Percentiles rank a stretch among this genome's conserved stretches.
These are phyloP conservation scores for Decorospora gaudefroyi DNA, from an alignment of 2,329 filamentous ascomycete genomes.

Conservation along the genomic window DNA sequence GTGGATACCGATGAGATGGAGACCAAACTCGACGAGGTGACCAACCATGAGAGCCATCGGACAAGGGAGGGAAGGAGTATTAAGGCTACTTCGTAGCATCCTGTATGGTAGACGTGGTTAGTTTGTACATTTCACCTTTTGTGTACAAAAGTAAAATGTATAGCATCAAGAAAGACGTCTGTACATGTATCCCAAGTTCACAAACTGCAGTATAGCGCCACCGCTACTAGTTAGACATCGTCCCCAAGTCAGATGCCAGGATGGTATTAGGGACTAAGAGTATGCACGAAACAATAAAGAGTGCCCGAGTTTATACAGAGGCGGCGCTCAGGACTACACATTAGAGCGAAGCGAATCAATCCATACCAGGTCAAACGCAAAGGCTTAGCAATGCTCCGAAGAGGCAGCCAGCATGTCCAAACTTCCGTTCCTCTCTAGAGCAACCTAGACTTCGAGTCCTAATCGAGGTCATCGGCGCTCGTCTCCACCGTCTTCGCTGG, in stretches of 20 bases:
- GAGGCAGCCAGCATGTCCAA: conserved; percentile 2
- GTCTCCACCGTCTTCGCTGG: conserved; percentile 24
- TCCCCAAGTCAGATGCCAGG: too few species aligned
- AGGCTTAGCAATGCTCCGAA: conserved; percentile 2
- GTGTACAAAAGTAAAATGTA: conserved; percentile 2
- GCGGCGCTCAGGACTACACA: conserved; percentile 3
- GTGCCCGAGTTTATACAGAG: not conserved
- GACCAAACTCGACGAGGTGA: conserved; percentile 31
- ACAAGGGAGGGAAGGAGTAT: conserved; percentile 29
- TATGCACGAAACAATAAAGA: not conserved
- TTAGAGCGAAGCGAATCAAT: conserved; percentile 1
- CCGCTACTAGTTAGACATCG: too few species aligned
- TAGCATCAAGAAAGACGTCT: conserved; percentile 1
- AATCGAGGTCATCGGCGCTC: conserved; percentile 46
- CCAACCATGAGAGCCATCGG: conserved; percentile 29
- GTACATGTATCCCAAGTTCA: too few species aligned
- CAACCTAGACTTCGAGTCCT: conserved; percentile 5
- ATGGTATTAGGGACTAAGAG: conserved; percentile 1
- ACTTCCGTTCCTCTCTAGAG: not conserved
- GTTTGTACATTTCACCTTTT: too few species aligned
- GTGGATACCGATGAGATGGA: conserved; percentile 25
- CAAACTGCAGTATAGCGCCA: too few species aligned
- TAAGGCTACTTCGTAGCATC: conserved; percentile 23
- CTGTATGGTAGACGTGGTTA: conserved; percentile 1
- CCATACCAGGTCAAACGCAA: not conserved